phyloP scores from a whole-genome alignment of 768 basidiomycete species.

The Kockovaella imperatae region DNA sequence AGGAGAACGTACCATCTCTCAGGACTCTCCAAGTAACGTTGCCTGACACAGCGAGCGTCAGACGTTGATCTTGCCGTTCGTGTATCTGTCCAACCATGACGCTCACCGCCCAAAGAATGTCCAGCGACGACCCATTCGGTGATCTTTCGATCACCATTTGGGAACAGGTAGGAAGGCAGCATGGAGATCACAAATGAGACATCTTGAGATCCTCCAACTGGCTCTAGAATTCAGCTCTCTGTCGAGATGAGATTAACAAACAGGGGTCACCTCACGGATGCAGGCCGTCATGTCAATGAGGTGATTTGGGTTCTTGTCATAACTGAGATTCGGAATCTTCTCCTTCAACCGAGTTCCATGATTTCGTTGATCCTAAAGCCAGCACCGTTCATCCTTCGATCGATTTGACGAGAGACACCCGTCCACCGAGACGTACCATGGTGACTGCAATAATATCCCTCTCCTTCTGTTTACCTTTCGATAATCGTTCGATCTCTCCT shows the following conservation, averaged over 20 bases:
- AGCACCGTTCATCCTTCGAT: not conserved
- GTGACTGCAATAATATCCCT: conserved; percentile 51
- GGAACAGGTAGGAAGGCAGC: conserved; percentile 65
- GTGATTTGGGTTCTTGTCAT: conserved; percentile 48
- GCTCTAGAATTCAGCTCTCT: not conserved
- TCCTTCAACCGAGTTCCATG: conserved; percentile 50
- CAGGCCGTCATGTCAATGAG: conserved; percentile 53
- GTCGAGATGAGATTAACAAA: not conserved
- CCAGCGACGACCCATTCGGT: conserved; percentile 66
- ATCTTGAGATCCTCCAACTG: conserved; percentile 64
- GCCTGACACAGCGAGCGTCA: conserved; percentile 37
- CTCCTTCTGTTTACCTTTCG: conserved; percentile 14
- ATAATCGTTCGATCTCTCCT: conserved; percentile 23
- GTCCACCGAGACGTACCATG: too few relatives aligned
- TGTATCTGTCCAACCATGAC: not conserved
- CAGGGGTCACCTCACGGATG: conserved; percentile 43
- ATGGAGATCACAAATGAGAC: conserved; percentile 75
- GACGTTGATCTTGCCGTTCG: not conserved
- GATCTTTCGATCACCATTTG: conserved; percentile 56
- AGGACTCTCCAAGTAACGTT: conserved; percentile 73
- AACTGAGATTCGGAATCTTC: conserved; percentile 44
- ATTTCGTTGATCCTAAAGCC: conserved; percentile 53
- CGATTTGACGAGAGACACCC: conserved; percentile 17
- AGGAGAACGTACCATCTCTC: conserved; percentile 47
- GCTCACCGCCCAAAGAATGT: conserved; percentile 62